Evolutionary conservation across 1,284 basidiomycete genomes (phyloP), one percentile per base, ranked within the genome.

Genomic region (Pterulicium gracile): DNA sequence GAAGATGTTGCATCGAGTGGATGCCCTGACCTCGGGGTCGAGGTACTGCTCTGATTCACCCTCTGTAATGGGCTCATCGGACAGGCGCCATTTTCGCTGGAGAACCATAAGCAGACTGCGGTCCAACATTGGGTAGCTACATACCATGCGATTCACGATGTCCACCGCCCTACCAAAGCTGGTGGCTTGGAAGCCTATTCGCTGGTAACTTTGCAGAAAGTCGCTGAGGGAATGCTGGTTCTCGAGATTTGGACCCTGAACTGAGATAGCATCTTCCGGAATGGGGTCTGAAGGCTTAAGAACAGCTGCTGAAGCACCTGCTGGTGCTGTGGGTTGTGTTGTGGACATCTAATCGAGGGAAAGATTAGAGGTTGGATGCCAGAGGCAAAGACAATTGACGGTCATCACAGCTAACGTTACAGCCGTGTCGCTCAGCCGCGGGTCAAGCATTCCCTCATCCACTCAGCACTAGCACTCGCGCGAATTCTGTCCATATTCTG

Each of bases 131-230:
- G 10, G 21, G 27, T 13, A 42, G 15, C 27, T 17, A 54, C 68
- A 35, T 50, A 90, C 92, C 88, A 96, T 96, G 56, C 77, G 77
- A 61, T 95, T 81, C 36, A 98, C 84, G 52, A 95, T 85, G 44
- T 90, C 79, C 51, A 97, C 89, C 0, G 95, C 95, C 55, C 76
- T 80, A 1, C 87, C 86, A 3, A 99, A 68, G 46, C 88, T 93
- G 40, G 84, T 92, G 13, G 95, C 95, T 62, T 98, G 95, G 60
- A 98, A 98, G 13, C 95, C 95, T 45, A 98, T 96, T 17, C 81
- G 78, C 57, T 87, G 80, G 67, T 96, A 98, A 56, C 78, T 82
- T 36, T 68, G 62, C 36, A 99, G 65, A 52, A 99, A 74, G 27
- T 76, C 68, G 42, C 83, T 70, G 21, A 98, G 69, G 39, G 82